Base-by-base conservation (phyloP, 164 flowering plant species). In the Houttuynia cordata region DNA sequence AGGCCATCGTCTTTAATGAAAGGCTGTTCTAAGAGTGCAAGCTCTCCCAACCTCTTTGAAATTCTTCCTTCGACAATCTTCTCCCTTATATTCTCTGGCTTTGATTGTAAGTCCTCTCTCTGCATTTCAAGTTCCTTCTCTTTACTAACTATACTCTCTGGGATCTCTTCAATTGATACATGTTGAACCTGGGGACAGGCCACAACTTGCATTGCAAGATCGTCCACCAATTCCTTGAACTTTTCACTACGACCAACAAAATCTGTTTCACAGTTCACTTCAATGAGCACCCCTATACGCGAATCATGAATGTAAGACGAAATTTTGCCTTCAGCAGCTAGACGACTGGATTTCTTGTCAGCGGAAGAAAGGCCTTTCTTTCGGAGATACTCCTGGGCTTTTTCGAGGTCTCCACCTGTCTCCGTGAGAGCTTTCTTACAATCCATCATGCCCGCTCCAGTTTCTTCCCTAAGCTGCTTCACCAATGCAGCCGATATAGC, bases 371-470 rank as follows among this genome's bases (percentile, higher is more conserved):
- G 88, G 24, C 99, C 99, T 73, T 94, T 94, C 84, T 85, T 90
- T 56, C 99, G 77, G 15, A 94, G 96, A 70, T 83, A 90, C 61
- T 85, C 99, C 60, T 86, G 96, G 47, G 99, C 99, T 73, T 90
- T 86, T 78, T 81, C 89, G 17, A 94, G 77, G 73, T 94, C 83
- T 20, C 95, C 96, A 64, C 81, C 95, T n/a, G 96, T 81, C 76
- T 90, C 96, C 7, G 96, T 62, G 8, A 94, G 86, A 59, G 99
- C 99, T 74, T 84, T 94, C 81, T 94, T 94, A 83, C 99, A 94
- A 66, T 90, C 99, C 99, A 94, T 94, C 99, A 94, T 94, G 56
- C 99, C 99, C 1, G 99, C 97, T 49, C 99, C 97, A 7, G 95
- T 85, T 78, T 94, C 97, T 54, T 94, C 99, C 7, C 99, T 72